These are phyloP conservation scores for Botrytis elliptica DNA, from an alignment of 2,329 filamentous ascomycete genomes.

Conservation along the genomic window DNA sequence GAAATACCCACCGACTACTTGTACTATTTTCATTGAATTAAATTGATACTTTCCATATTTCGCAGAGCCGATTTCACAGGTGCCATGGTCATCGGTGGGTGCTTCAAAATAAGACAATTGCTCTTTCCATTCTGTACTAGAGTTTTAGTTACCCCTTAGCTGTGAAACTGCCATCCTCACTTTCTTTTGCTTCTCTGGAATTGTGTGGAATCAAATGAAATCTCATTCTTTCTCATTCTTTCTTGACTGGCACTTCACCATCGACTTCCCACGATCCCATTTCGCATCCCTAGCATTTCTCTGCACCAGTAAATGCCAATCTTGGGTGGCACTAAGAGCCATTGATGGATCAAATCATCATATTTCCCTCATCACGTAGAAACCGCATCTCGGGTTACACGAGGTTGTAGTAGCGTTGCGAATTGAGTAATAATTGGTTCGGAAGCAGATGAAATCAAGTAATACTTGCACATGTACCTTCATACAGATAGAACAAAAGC, in stretches of 20 bases:
- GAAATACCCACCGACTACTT: not conserved
- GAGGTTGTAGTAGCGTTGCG: fast-evolving
- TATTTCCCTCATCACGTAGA: not conserved
- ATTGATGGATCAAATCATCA: not conserved
- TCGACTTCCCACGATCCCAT: not conserved
- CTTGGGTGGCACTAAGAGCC: too few species aligned
- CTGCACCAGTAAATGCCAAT: not conserved
- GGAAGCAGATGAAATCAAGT: not conserved
- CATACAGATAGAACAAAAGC: not conserved
- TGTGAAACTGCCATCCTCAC: not conserved
- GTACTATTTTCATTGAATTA: not conserved
- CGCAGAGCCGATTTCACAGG: too few species aligned
- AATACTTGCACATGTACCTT: not conserved
- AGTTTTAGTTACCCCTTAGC: not conserved
- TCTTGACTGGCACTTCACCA: not conserved
- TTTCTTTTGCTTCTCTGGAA: not conserved
- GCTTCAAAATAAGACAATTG: not conserved
- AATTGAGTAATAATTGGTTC: not conserved
- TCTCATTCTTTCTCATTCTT: not conserved
- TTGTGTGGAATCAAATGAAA: not conserved
- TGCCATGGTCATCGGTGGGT: not conserved
- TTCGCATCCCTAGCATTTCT: not conserved
- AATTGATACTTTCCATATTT: not conserved
- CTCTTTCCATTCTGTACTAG: not conserved
- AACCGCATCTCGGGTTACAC: not conserved